Evolutionary conservation across 345 rosid species (phyloP).

Genomic region (Durio zibethinus): DNA sequence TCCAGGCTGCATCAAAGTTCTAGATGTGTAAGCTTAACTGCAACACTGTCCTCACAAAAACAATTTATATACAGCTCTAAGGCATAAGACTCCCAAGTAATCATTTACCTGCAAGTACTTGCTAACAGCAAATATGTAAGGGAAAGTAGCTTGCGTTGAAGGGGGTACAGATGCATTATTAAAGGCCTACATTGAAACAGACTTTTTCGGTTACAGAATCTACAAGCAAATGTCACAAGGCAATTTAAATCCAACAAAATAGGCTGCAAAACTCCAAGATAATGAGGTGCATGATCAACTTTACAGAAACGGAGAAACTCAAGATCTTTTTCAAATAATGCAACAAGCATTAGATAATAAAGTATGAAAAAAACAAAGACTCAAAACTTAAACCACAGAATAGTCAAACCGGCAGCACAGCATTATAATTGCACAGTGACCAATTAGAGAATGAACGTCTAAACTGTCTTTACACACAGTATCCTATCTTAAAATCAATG

Average conservation of each 20-base stretch:
- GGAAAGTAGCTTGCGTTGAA: constrained; percentile 79
- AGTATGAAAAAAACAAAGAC: not conserved
- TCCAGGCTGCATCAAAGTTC: constrained; percentile 55
- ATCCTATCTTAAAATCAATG: not conserved
- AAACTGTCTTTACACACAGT: not conserved
- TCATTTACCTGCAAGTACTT: constrained; percentile 72
- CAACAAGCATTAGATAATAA: not conserved
- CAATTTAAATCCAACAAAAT: not conserved
- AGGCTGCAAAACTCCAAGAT: not conserved
- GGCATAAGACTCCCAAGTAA: not conserved
- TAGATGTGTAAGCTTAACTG: not conserved
- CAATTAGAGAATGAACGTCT: not conserved
- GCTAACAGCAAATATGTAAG: constrained; percentile 77
- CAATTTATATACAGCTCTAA: not conserved
- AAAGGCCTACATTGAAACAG: constrained; percentile 52
- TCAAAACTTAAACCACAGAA: not conserved
- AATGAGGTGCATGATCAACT: constrained; percentile 1
- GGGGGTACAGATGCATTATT: constrained; percentile 71
- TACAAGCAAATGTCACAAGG: not conserved
- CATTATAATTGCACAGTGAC: not conserved
- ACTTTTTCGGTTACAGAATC: not conserved
- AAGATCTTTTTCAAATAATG: not conserved
- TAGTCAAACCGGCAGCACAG: not conserved
- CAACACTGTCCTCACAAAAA: not conserved
- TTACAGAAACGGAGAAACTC: not conserved